Conservation (phyloP, 768 basidiomycete genomes). For the Pleurotus ostreatus region DNA sequence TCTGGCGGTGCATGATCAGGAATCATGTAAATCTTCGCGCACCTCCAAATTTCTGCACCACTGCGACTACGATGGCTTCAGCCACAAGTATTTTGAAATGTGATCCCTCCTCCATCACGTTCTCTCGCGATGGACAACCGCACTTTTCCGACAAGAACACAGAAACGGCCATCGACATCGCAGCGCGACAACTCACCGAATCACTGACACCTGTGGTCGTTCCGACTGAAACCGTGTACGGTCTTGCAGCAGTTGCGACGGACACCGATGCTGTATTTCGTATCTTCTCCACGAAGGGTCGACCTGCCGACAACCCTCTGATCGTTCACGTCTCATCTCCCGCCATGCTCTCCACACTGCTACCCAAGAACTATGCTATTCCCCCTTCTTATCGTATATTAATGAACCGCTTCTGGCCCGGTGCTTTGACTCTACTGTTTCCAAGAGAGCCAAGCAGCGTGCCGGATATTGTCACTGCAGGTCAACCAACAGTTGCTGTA, state of each 20-base stretch:
- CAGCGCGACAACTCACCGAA: conserved; percentile 49
- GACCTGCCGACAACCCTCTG: conserved; percentile 93
- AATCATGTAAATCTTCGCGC: no score
- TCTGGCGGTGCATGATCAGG: no score
- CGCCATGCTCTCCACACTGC: conserved; percentile 72
- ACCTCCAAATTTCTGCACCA: background rate
- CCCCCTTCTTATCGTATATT: conserved; percentile 67
- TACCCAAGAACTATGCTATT: conserved; percentile 61
- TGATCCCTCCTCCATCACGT: conserved; percentile 59
- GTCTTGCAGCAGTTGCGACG: conserved; percentile 86
- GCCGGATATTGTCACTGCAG: conserved; percentile 76
- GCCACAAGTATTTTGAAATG: conserved; percentile 51
- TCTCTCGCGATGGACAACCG: conserved; percentile 43
- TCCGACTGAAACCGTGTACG: conserved; percentile 98
- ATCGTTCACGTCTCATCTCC: conserved; percentile 93
- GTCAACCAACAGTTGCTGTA: conserved; percentile 79
- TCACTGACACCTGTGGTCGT: conserved; percentile 68
- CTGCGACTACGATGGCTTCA: conserved; percentile 11
- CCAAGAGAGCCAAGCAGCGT: conserved; percentile 61
- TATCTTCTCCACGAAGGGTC: conserved; percentile 87
- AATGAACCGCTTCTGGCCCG: conserved; percentile 91
- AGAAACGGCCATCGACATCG: conserved; percentile 46
- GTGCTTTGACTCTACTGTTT: conserved; percentile 88
- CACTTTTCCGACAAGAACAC: conserved; percentile 48
- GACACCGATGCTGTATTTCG: conserved; percentile 54